These are phyloP conservation scores for Starmerella apis DNA, from an alignment of 805 yeast genomes.

Conservation along the genomic window DNA sequence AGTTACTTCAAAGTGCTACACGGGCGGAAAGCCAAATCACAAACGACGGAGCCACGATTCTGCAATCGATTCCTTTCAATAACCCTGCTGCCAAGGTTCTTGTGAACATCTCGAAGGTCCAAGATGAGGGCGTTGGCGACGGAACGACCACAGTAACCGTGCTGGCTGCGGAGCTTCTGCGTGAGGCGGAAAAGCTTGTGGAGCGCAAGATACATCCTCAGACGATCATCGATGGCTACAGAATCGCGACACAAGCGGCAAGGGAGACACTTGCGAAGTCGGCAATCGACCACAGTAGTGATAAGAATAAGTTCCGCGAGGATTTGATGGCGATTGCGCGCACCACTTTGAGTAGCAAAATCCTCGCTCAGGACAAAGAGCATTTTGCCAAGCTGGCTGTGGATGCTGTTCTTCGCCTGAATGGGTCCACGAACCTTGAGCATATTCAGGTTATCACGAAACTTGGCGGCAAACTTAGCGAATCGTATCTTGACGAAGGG, in stretches of 20 bases:
- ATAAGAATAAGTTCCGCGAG: conserved; percentile 50
- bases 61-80: conserved; percentile 86
- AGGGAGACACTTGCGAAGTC: conserved; percentile 61
- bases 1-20: conserved; percentile 75
- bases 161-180: conserved; percentile 84
- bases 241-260: conserved; percentile 83
- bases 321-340: conserved; percentile 82
- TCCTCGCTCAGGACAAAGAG: conserved; percentile 88
- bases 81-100: conserved; percentile 96
- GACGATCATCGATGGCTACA: conserved; percentile 89
- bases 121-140: conserved; percentile 97
- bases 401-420: conserved; percentile 79
- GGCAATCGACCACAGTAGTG: conserved; percentile 61
- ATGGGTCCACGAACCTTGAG: conserved; percentile 78
- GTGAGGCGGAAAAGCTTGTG: conserved; percentile 88
- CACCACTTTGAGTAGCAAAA: conserved; percentile 88
- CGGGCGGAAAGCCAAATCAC: conserved; percentile 65
- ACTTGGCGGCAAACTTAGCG: conserved; percentile 83
- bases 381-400: conserved; percentile 84
- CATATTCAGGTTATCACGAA: conserved; percentile 90
- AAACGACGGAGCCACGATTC: conserved; percentile 88
- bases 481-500: conserved; percentile 92
- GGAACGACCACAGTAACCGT: conserved; percentile 96
- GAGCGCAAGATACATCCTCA: conserved; percentile 95
- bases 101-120: conserved; percentile 90